phyloP scores from a whole-genome alignment of 2,329 filamentous ascomycete species.

The Colletotrichum acutatum region DNA sequence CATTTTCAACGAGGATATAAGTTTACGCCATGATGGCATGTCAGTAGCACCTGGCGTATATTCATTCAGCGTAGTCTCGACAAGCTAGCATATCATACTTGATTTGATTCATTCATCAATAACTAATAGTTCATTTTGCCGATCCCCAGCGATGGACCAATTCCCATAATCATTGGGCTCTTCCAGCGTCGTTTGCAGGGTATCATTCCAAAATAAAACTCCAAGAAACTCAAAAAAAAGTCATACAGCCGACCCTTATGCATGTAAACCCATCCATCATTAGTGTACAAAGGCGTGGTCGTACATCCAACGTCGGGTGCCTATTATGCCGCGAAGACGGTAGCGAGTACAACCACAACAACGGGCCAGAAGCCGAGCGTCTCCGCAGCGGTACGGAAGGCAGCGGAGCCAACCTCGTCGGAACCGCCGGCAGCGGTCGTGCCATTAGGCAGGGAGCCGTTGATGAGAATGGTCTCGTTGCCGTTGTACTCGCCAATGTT shows the following conservation, averaged over 20 bases:
- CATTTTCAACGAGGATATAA: neutral
- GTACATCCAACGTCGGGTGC: neutral
- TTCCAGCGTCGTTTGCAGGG: neutral
- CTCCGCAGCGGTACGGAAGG: conserved; percentile 46
- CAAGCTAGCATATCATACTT: neutral
- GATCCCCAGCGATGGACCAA: neutral
- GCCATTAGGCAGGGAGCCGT: conserved; percentile 79
- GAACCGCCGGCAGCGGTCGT: conserved; percentile 59
- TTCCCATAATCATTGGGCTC: neutral
- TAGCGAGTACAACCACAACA: conserved; percentile 54
- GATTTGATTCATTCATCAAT: neutral
- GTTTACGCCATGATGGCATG: accelerated
- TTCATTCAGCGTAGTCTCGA: neutral
- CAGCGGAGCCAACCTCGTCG: conserved; percentile 50
- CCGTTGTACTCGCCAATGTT: conserved; percentile 63
- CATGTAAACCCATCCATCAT: neutral
- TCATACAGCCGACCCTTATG: neutral
- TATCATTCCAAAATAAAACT: conserved; percentile 2
- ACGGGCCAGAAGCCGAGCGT: conserved; percentile 63
- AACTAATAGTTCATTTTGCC: neutral
- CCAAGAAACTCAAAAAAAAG: neutral
- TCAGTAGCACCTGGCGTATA: neutral
- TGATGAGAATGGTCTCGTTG: conserved; percentile 73
- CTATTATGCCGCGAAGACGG: conserved; percentile 55
- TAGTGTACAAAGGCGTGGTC: conserved; percentile 2